phyloP scores from a whole-genome alignment of 1,284 basidiomycete species.

The Cryptococcus hybrid region DNA sequence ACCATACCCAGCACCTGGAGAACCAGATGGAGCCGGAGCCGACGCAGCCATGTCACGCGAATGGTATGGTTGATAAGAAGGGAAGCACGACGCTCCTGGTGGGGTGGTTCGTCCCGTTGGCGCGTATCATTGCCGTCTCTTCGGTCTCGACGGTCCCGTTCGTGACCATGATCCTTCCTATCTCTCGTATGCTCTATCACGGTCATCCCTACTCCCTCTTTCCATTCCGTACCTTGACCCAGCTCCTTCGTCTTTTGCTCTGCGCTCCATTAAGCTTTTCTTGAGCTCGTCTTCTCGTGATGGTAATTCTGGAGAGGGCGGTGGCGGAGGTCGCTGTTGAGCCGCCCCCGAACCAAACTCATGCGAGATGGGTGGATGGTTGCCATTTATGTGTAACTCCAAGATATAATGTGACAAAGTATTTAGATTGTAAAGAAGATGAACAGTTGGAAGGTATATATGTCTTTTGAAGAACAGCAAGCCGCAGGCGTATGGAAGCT shows the following conservation, averaged over 20 bases:
- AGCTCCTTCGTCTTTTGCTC: conserved; percentile 3
- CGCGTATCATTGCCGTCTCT: too few species aligned
- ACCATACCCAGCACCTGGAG: conserved; percentile 5
- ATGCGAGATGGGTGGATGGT: too few species aligned
- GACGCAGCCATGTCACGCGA: not conserved
- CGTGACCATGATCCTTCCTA: conserved; percentile 2
- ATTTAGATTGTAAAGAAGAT: too few species aligned
- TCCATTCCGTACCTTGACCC: not conserved
- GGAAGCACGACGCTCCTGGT: conserved; percentile 7
- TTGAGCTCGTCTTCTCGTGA: conserved; percentile 24
- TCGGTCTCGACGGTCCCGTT: conserved; percentile 2
- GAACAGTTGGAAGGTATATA: too few species aligned
- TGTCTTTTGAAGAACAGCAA: too few species aligned
- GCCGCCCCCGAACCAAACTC: not conserved
- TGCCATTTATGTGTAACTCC: too few species aligned
- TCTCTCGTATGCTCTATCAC: not conserved
- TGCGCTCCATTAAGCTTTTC: conserved; percentile 15
- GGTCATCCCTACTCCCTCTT: too few species aligned
- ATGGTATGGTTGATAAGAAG: conserved; percentile 10
- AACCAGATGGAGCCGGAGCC: conserved; percentile 3
- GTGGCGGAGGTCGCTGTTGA: conserved; percentile 6
- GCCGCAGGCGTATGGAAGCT: too few species aligned
- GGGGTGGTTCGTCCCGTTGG: not conserved
- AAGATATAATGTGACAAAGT: too few species aligned
- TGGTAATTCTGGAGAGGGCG: not conserved